Percentiles rank a stretch among this genome's conserved stretches.
These are phyloP conservation scores for Skeletonema marinoi DNA, from an alignment of 108 stramenopile species.

Conservation along the genomic window DNA sequence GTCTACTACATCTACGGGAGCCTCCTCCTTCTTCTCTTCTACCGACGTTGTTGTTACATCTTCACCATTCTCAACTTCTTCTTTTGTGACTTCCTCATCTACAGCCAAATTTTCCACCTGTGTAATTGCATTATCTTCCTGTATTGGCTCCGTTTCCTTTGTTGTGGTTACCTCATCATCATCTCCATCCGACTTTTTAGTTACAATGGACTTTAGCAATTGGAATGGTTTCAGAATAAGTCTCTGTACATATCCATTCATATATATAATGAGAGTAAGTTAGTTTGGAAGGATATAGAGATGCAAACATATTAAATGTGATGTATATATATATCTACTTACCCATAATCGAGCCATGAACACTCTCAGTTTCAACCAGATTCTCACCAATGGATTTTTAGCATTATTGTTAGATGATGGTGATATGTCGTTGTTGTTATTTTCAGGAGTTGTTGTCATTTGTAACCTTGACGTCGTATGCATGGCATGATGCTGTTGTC, in stretches of 20 bases:
- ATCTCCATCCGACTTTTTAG: background rate
- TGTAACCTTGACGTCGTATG: background rate
- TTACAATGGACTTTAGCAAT: constrained; percentile 7
- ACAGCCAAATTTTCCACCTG: constrained; percentile 21
- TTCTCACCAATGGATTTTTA: background rate
- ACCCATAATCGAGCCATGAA: constrained; percentile 5
- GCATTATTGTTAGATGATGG: background rate
- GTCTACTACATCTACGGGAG: background rate
- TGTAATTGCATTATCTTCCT: constrained; percentile 22
- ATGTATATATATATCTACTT: background rate
- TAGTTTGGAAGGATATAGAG: background rate
- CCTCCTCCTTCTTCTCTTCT: constrained; percentile 2
- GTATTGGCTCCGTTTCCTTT: constrained; percentile 12
- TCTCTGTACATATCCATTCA: background rate
- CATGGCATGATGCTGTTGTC: background rate
- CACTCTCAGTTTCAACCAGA: background rate
- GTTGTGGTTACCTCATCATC: background rate
- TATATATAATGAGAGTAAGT: background rate
- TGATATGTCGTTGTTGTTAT: background rate
- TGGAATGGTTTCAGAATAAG: constrained; percentile 22
- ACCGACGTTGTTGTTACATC: background rate
- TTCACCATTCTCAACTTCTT: background rate
- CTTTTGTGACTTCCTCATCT: background rate
- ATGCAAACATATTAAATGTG: background rate
- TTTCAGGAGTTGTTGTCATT: background rate